A percentile compares a stretch with the other conserved stretches of the same genome.
Evolutionary conservation across 169 alveolate genomes (phyloP).

Genomic region (Plasmodium fragile): DNA sequence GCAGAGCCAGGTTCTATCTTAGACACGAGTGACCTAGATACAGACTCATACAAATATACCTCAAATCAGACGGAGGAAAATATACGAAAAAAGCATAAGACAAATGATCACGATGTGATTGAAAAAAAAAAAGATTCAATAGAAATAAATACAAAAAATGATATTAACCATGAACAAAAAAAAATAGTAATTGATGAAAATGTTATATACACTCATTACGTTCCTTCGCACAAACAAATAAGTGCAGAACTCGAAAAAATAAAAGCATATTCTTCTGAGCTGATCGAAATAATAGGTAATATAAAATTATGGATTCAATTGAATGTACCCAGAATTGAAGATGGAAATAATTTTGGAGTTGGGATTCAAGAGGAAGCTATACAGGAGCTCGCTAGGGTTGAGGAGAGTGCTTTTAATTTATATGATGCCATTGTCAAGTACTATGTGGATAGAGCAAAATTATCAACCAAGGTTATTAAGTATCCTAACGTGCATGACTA

Average conservation of each 20-base stretch:
- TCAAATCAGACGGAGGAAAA: constrained; percentile 51
- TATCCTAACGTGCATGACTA: constrained; percentile 90
- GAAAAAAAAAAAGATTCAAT: constrained; percentile 31
- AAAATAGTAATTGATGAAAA: constrained; percentile 69
- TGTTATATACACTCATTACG: constrained; percentile 74
- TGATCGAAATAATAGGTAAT: constrained; percentile 89
- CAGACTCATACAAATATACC: constrained; percentile 78
- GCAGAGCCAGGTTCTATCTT: constrained; percentile 72
- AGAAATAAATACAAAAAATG: constrained; percentile 15
- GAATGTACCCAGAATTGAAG: constrained; percentile 92
- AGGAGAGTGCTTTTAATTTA: constrained; percentile 90
- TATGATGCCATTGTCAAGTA: constrained; percentile 90
- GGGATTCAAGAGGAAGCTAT: constrained; percentile 93
- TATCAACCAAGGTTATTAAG: constrained; percentile 90
- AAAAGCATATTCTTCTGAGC: constrained; percentile 89
- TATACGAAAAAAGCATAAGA: constrained; percentile 70
- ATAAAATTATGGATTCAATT: constrained; percentile 92
- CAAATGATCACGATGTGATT: constrained; percentile 56
- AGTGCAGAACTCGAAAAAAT: constrained; percentile 84
- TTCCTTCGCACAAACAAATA: constrained; percentile 89
- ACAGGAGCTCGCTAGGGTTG: constrained; percentile 92
- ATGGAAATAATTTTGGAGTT: constrained; percentile 93
- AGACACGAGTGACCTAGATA: constrained; percentile 80
- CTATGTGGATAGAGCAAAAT: constrained; percentile 91
- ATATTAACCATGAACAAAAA: background rate